Conservation (phyloP, 108 stramenopile species). For the Fragilaria radians region DNA sequence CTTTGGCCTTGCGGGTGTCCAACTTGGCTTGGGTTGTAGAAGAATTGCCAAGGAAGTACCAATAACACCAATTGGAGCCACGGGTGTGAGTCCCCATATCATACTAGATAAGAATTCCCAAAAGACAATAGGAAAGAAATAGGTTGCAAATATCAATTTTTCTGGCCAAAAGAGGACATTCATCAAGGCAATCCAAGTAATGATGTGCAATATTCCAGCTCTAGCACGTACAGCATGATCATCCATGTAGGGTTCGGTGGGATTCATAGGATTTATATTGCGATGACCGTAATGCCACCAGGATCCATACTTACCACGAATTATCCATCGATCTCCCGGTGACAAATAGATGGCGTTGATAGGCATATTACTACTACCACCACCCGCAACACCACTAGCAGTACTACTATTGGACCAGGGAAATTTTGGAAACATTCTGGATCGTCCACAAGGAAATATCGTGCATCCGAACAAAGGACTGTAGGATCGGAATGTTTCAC, state of each 20-base stretch:
- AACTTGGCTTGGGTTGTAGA: conserved; percentile 24
- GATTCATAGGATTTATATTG: conserved; percentile 16
- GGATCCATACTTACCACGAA: conserved; percentile 35
- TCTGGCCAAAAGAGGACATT: conserved; percentile 46
- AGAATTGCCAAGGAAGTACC: conserved; percentile 26
- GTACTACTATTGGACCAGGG: conserved; percentile 17
- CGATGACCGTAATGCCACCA: conserved; percentile 54
- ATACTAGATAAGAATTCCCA: conserved; percentile 33
- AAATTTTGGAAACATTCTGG: conserved; percentile 25
- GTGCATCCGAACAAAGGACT: conserved; percentile 20
- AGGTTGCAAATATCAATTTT: no score
- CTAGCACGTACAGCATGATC: conserved; percentile 49
- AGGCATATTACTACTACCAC: no score
- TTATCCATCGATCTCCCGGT: conserved; percentile 28
- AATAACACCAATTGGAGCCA: conserved; percentile 40
- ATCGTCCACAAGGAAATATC: conserved; percentile 23
- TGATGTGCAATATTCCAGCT: conserved; percentile 41
- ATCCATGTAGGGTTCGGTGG: conserved; percentile 49
- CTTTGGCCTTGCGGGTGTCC: conserved; percentile 53
- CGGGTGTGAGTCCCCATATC: conserved; percentile 39
- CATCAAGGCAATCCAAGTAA: conserved; percentile 48
- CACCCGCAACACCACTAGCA: no score
- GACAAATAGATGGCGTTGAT: conserved; percentile 3
- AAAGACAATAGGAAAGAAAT: conserved; percentile 31
- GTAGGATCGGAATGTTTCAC: conserved; percentile 15